A percentile compares a stretch with the other conserved stretches of the same genome.
Conservation (phyloP, 352 stramenopile species). For the Globisporangium solare region DNA sequence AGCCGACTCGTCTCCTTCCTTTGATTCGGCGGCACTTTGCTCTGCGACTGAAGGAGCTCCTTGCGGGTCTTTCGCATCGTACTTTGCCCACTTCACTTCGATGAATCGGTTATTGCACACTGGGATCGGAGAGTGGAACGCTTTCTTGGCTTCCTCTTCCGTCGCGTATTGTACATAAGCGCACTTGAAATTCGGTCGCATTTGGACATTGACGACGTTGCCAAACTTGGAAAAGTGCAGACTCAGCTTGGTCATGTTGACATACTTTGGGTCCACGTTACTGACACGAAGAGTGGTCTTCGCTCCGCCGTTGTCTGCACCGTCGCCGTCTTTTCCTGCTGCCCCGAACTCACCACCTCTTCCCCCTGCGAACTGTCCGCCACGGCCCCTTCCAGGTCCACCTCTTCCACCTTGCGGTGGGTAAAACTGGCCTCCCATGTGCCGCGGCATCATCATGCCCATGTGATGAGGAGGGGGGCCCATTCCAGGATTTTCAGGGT, state of each 20-base stretch:
- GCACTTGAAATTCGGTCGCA: constrained; percentile 74
- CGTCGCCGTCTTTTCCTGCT: constrained; percentile 25
- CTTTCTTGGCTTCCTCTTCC: constrained; percentile 77
- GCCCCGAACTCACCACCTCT: constrained; percentile 17
- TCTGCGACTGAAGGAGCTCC: constrained; percentile 36
- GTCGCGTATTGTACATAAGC: constrained; percentile 86
- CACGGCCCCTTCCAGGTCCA: constrained; percentile 29
- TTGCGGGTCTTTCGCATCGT: constrained; percentile 65
- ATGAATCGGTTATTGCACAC: constrained; percentile 91
- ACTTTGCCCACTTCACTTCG: constrained; percentile 83
- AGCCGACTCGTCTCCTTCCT: constrained; percentile 23
- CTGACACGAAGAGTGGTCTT: constrained; percentile 80
- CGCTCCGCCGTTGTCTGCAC: constrained; percentile 13
- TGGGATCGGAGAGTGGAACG: constrained; percentile 81
- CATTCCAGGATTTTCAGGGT: constrained; percentile 58
- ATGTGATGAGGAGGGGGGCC: constrained; percentile 42
- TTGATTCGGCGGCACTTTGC: constrained; percentile 28
- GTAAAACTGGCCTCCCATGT: constrained; percentile 54
- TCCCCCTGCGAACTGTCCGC: constrained; percentile 6
- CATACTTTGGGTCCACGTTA: constrained; percentile 84
- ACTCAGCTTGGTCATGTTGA: constrained; percentile 88
- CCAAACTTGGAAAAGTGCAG: constrained; percentile 87
- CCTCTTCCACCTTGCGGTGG: constrained; percentile 29
- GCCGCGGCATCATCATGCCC: constrained; percentile 62
- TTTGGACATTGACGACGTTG: constrained; percentile 88